These are phyloP conservation scores for Diaporthe aspalathi DNA, from an alignment of 2,329 filamentous ascomycete genomes.

Conservation along the genomic window DNA sequence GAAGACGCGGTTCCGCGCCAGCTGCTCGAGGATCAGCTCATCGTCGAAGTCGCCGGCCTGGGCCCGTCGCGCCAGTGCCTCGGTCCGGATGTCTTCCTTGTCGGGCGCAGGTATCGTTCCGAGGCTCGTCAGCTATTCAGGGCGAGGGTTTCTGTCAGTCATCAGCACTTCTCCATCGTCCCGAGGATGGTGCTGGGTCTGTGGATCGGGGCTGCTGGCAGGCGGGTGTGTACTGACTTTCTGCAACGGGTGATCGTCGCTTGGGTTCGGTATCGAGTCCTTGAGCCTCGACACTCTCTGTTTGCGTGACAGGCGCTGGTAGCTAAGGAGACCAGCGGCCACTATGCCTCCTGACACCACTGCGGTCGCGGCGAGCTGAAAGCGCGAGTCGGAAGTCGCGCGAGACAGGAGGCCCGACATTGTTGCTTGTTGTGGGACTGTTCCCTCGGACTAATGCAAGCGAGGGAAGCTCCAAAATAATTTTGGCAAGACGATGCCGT, in stretches of 20 bases:
- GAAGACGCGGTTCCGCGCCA: constrained; percentile 93
- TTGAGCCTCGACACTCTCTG: constrained; percentile 69
- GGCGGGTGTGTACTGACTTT: constrained; percentile 47
- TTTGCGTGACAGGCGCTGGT: constrained; percentile 68
- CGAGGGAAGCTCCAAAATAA: constrained; percentile 11
- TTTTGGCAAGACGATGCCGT: constrained; percentile 22
- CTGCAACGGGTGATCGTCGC: constrained; percentile 49
- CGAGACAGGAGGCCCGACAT: constrained; percentile 60
- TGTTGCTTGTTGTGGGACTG: not conserved
- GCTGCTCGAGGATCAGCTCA: constrained; percentile 92
- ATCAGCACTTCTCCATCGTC: constrained; percentile 33
- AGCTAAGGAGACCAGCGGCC: constrained; percentile 70
- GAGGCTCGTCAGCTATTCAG: constrained; percentile 68
- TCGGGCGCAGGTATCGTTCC: constrained; percentile 62
- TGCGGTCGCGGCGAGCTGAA: constrained; percentile 78
- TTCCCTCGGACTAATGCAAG: not conserved
- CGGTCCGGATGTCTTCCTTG: constrained; percentile 71
- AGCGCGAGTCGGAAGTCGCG: constrained; percentile 57
- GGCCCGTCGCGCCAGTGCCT: constrained; percentile 68
- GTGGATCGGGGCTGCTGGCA: not conserved
- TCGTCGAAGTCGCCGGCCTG: constrained; percentile 74
- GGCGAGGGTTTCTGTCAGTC: constrained; percentile 38
- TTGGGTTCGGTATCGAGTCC: constrained; percentile 64
- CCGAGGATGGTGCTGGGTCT: not conserved
- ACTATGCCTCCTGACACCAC: constrained; percentile 71